Evolutionary conservation across 2,329 filamentous ascomycete species (phyloP), one percentile per base, ranked within the genome.

Genomic region (Sclerotinia spermophila): DNA sequence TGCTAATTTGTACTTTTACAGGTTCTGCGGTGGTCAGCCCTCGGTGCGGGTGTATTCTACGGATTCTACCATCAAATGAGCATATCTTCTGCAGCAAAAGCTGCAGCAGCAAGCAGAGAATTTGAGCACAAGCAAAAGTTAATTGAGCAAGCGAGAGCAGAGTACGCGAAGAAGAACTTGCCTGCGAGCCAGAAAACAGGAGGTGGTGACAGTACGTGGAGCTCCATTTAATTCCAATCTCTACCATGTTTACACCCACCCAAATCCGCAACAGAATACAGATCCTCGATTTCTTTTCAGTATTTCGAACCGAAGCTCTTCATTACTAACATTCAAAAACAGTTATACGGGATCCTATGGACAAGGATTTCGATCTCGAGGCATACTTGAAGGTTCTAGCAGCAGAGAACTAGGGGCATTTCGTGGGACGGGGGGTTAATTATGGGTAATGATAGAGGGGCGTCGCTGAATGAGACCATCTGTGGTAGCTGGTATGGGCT

Each of bases 1-100:
- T 70, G 55, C 56, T 65, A 69, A 69, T 17, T 3, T 21, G 27
- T 56, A 17, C 45, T 51, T 58, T 51, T 74, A 33, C 82, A 99
- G 96, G 95, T 99, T 83, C 89, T 98, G 83, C 94, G 96, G 84
- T 99, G 95, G 88, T 95, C 94, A 80, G 94, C 94, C 81, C 92
- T 99, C 77, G 92, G 90, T 80, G 86, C 93, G 79, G 96, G 96
- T 81, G 85, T 98, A 81, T 90, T 97, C 84, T 99, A 99, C 86
- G 96, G 96, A 82, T 89, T 97, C 86, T 92, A 90, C 83, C 95
- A 97, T 86, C 96, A 99, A 86, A 86, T 91, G 80, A 87, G 89
- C 74, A 91, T 99, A 82, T 90, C 84, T 77, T 83, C 92, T 71
- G 83, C 87, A 79, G 89, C 94, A 80, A 92, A 90, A 83, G 83